Conservation (phyloP, 2,329 filamentous ascomycete species). For the Hymenoscyphus infarciens region DNA sequence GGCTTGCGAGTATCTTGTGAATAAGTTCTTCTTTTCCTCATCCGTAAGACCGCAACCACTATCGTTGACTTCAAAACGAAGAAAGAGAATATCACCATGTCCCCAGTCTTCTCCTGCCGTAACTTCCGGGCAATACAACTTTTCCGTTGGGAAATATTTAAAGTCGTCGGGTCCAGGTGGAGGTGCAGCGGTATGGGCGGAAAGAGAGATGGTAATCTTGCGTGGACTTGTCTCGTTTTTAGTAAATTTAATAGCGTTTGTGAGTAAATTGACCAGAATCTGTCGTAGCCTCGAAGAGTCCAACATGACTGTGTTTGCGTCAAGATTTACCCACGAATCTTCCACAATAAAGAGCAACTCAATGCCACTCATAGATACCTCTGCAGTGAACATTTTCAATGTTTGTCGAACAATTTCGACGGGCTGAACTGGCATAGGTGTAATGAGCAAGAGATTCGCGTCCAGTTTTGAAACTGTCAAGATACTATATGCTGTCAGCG, state of each 20-base stretch:
- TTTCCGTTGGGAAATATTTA: conserved; percentile 47
- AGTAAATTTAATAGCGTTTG: conserved; percentile 63
- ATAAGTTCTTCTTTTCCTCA: conserved; percentile 69
- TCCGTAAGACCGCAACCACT: conserved; percentile 69
- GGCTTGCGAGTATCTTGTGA: conserved; percentile 77
- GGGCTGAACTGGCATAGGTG: conserved; percentile 66
- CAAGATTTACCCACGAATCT: conserved; percentile 58
- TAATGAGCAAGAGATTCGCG: conserved; percentile 65
- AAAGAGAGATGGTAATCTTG: conserved; percentile 41
- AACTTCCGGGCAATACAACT: conserved; percentile 44
- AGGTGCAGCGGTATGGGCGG: conserved; percentile 32
- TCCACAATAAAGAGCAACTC: conserved; percentile 64
- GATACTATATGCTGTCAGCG: conserved; percentile 37
- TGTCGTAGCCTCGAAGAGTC: conserved; percentile 72
- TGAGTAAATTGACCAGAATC: conserved; percentile 72
- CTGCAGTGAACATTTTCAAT: conserved; percentile 73
- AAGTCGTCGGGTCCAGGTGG: conserved; percentile 46
- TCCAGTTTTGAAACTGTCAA: conserved; percentile 68
- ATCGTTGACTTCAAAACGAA: conserved; percentile 71
- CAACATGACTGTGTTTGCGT: conserved; percentile 66
- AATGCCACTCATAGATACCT: conserved; percentile 63
- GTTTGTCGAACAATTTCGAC: conserved; percentile 62
- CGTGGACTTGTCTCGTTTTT: conserved; percentile 55
- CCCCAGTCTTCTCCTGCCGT: conserved; percentile 58
- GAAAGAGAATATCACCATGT: conserved; percentile 63